A percentile compares a stretch with the other conserved stretches of the same genome.
phyloP scores from a whole-genome alignment of 441 rosid species.

The Syzygium malaccense region DNA sequence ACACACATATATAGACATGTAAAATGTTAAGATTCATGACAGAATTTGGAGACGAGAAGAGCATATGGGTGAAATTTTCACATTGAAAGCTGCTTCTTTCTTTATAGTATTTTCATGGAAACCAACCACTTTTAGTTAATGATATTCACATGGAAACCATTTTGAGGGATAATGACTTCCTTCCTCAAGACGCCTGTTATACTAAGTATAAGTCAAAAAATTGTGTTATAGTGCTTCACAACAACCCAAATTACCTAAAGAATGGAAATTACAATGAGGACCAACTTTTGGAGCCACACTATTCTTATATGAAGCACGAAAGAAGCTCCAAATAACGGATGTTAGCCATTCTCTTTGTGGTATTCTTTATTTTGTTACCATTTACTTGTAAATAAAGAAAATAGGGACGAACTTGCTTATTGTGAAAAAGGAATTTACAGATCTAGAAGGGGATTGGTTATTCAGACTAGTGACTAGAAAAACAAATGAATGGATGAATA shows the following conservation, averaged over 20 bases:
- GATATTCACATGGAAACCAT: neutral
- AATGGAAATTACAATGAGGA: neutral
- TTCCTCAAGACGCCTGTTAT: neutral
- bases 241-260: neutral
- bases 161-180: neutral
- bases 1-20: neutral
- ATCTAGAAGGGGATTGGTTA: neutral
- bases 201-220: neutral
- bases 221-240: neutral
- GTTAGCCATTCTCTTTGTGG: neutral
- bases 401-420: neutral
- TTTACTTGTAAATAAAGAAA: neutral
- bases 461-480: neutral
- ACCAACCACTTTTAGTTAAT: neutral
- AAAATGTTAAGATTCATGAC: neutral
- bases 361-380: neutral
- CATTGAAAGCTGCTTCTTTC: neutral
- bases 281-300: neutral
- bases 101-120: neutral
- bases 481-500: neutral
- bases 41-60: neutral
- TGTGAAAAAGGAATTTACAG: neutral
- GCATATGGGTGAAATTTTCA: neutral
- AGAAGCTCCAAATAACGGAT: neutral
- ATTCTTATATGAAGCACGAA: neutral